phyloP scores from a whole-genome alignment of 2,329 filamentous ascomycete genomes.

The Aspergillus tanneri region DNA sequence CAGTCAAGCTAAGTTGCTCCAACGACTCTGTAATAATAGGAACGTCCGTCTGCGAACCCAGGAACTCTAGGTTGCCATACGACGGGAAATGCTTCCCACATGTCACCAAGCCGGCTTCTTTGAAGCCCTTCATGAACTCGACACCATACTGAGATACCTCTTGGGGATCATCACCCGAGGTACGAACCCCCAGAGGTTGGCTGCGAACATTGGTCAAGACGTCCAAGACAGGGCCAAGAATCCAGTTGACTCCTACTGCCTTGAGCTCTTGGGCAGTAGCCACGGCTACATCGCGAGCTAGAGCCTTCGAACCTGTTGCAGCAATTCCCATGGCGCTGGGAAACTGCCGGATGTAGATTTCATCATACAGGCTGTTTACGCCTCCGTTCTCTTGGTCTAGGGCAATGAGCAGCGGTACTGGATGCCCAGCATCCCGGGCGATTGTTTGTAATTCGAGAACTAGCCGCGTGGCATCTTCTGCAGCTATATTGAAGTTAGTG shows the following conservation, averaged over 20 bases:
- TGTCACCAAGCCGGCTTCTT: slow-evolving; percentile 82
- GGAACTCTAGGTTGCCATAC: slow-evolving; percentile 90
- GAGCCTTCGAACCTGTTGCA: slow-evolving; percentile 79
- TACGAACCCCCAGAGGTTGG: slow-evolving; percentile 85
- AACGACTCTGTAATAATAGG: slow-evolving; percentile 94
- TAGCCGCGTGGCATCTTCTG: slow-evolving; percentile 81
- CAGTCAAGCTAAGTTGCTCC: slow-evolving; percentile 88
- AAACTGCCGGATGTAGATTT: slow-evolving; percentile 93
- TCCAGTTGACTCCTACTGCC: slow-evolving; percentile 92
- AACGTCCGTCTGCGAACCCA: slow-evolving; percentile 86
- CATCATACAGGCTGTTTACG: slow-evolving; percentile 94
- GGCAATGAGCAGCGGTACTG: slow-evolving; percentile 82
- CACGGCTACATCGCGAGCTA: slow-evolving; percentile 87
- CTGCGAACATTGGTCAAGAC: slow-evolving; percentile 90
- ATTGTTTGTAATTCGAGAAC: slow-evolving; percentile 91
- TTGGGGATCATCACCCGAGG: slow-evolving; percentile 88
- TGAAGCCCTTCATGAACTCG: slow-evolving; percentile 87
- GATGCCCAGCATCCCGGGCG: slow-evolving; percentile 85
- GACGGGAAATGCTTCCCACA: slow-evolving; percentile 97
- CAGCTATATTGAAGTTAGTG: slow-evolving; percentile 60
- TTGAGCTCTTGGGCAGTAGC: slow-evolving; percentile 90
- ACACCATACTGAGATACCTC: slow-evolving; percentile 92
- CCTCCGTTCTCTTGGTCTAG: slow-evolving; percentile 97
- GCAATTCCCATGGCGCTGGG: slow-evolving; percentile 95
- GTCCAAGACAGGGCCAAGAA: slow-evolving; percentile 89